A percentile compares a stretch with the other conserved stretches of the same genome.
Conservation (phyloP, 2,329 filamentous ascomycete species). For the Penicillium sp. region DNA sequence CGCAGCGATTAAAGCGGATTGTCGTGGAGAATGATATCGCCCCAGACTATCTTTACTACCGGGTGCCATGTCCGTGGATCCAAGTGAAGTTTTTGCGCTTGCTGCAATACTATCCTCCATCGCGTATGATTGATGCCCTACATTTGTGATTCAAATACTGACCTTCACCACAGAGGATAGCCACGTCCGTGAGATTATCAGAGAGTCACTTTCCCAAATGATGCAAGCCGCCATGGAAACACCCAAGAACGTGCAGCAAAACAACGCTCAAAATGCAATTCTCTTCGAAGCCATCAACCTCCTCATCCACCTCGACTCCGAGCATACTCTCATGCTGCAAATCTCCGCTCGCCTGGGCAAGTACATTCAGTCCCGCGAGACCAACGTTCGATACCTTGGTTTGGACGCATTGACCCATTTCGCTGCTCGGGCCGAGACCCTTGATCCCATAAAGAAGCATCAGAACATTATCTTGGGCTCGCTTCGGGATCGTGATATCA, state of each 20-base stretch:
- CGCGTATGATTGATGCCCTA: conserved; percentile 58
- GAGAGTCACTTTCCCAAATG: conserved; percentile 87
- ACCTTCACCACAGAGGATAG: conserved; percentile 69
- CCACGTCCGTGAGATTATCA: conserved; percentile 86
- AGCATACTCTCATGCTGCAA: conserved; percentile 92
- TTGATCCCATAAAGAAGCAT: conserved; percentile 97
- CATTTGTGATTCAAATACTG: background rate
- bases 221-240: conserved; percentile 88
- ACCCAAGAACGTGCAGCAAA: conserved; percentile 98
- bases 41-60: conserved; percentile 95
- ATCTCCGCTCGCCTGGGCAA: conserved; percentile 88
- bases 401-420: conserved; percentile 98
- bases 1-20: conserved; percentile 83
- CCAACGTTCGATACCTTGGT: conserved; percentile 93
- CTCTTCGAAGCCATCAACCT: conserved; percentile 98
- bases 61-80: conserved; percentile 98
- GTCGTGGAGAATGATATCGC: conserved; percentile 88
- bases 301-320: conserved; percentile 95
- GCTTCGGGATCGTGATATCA: conserved; percentile 92
- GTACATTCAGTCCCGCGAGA: conserved; percentile 95
- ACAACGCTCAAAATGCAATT: conserved; percentile 97
- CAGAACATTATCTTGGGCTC: conserved; percentile 95
- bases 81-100: conserved; percentile 91
- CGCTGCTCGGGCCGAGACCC: conserved; percentile 86
- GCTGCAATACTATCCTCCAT: conserved; percentile 94